Conservation (phyloP, 2,329 filamentous ascomycete genomes). For the Boeremia exigua region DNA sequence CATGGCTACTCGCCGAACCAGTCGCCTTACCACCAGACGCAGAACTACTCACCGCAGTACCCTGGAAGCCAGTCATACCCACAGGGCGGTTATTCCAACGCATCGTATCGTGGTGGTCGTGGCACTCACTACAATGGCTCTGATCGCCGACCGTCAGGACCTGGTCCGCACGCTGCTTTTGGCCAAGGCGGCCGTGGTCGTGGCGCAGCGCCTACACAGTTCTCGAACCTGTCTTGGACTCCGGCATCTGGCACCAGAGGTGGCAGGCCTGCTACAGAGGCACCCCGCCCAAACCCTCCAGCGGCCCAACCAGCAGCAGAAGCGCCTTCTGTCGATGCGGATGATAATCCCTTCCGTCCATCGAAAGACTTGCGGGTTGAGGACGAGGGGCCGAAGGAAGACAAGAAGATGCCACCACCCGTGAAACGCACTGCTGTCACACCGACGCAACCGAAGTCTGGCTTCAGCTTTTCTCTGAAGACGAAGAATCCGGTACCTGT, state of each 20-base stretch:
- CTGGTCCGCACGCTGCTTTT: slow-evolving; percentile 52
- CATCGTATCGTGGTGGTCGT: slow-evolving; percentile 61
- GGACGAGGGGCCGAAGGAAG: slow-evolving; percentile 62
- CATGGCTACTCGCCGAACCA: slow-evolving; percentile 64
- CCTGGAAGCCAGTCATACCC: slow-evolving; percentile 62
- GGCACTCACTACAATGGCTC: slow-evolving; percentile 61
- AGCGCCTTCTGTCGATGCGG: slow-evolving; percentile 55
- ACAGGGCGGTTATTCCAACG: slow-evolving; percentile 59
- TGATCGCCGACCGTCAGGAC: slow-evolving; percentile 53
- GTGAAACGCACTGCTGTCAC: slow-evolving; percentile 57
- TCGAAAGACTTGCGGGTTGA: slow-evolving; percentile 71
- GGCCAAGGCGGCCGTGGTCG: slow-evolving; percentile 59
- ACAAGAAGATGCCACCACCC: slow-evolving; percentile 61
- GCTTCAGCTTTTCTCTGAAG: slow-evolving; percentile 93
- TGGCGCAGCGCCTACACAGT: slow-evolving; percentile 56
- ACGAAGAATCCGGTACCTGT: slow-evolving; percentile 65
- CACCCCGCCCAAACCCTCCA: slow-evolving; percentile 37
- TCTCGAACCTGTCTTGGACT: slow-evolving; percentile 76
- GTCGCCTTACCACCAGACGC: slow-evolving; percentile 59
- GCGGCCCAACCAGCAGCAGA: slow-evolving; percentile 22
- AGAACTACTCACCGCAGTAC: slow-evolving; percentile 49
- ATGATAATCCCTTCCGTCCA: slow-evolving; percentile 67
- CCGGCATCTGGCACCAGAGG: slow-evolving; percentile 62
- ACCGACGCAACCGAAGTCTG: slow-evolving; percentile 58
- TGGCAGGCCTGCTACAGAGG: slow-evolving; percentile 53